Percentiles rank a stretch among this genome's conserved stretches.
phyloP scores from a whole-genome alignment of 306 rosid species.

The Glycyrrhiza uralensis region DNA sequence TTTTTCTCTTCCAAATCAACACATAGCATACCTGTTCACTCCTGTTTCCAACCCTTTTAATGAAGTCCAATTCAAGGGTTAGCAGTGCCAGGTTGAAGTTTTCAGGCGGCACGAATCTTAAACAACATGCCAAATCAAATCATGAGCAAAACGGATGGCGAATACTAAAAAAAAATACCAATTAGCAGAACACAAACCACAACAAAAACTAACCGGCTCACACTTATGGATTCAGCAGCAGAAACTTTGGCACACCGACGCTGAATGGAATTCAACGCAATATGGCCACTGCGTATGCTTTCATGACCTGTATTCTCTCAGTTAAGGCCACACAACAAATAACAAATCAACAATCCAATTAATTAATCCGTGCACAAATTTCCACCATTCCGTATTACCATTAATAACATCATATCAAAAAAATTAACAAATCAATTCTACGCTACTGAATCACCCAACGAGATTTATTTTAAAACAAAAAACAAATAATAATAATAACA shows the following conservation, averaged over 20 bases:
- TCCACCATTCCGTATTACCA: slow-evolving; percentile 12
- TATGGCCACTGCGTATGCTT: slow-evolving; percentile 51
- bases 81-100: slow-evolving; percentile 71
- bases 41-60: slow-evolving; percentile 58
- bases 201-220: slow-evolving; percentile 47
- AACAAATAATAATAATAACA: background rate
- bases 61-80: slow-evolving; percentile 82
- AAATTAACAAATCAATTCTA: background rate
- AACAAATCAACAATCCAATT: background rate
- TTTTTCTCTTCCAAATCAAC: no score
- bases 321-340: slow-evolving; percentile 54
- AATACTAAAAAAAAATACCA: background rate
- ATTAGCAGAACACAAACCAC: background rate
- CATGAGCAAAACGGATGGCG: background rate
- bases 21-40: slow-evolving; percentile 68
- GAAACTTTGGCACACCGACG: slow-evolving; percentile 83
- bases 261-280: slow-evolving; percentile 84
- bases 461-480: background rate
- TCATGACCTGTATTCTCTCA: slow-evolving; percentile 62
- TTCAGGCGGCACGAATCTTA: slow-evolving; percentile 82
- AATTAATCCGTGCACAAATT: background rate
- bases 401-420: background rate
- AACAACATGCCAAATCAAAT: slow-evolving; percentile 3
- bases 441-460: background rate
- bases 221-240: slow-evolving; percentile 51